A percentile compares a stretch with the other conserved stretches of the same genome.
Evolutionary conservation across 306 rosid species (phyloP).

Genomic region (Trichosanthes cucumerina): DNA sequence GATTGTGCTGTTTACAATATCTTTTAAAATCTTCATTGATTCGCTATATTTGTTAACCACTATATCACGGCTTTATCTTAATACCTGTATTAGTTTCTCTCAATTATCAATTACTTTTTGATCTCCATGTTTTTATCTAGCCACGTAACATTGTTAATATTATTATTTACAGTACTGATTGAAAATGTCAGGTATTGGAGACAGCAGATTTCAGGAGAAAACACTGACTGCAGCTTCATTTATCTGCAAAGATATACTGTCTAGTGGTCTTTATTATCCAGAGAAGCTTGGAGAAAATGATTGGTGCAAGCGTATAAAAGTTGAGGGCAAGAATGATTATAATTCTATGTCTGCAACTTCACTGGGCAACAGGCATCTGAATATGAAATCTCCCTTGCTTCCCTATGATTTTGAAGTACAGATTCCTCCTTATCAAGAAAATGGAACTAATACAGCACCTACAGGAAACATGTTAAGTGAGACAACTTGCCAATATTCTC

Average conservation of each 20-base stretch:
- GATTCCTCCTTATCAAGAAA: slow-evolving; percentile 43
- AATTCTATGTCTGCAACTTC: slow-evolving; percentile 34
- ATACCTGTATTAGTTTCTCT: neutral
- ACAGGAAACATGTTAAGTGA: slow-evolving; percentile 39
- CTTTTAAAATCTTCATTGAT: neutral
- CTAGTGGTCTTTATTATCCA: slow-evolving; percentile 26
- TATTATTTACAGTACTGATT: neutral
- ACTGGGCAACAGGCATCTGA: slow-evolving; percentile 28
- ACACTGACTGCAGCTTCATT: slow-evolving; percentile 37
- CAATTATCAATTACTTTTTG: neutral
- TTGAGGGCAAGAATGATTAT: slow-evolving; percentile 30
- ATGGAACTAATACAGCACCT: slow-evolving; percentile 24
- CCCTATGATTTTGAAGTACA: slow-evolving; percentile 29
- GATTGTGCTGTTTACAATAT: neutral
- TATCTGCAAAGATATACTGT: slow-evolving; percentile 57
- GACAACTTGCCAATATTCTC: slow-evolving; percentile 29
- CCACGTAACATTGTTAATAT: neutral
- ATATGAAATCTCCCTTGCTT: slow-evolving; percentile 32
- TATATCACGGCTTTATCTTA: neutral
- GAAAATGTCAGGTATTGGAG: slow-evolving; percentile 32
- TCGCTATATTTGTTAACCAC: neutral
- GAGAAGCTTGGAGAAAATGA: slow-evolving; percentile 35
- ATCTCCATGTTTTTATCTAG: neutral
- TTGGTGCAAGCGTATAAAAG: slow-evolving; percentile 37
- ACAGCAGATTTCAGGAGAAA: slow-evolving; percentile 38